Base-by-base conservation (phyloP, 1,139 yeast species). In the Geotrichum candidum region DNA sequence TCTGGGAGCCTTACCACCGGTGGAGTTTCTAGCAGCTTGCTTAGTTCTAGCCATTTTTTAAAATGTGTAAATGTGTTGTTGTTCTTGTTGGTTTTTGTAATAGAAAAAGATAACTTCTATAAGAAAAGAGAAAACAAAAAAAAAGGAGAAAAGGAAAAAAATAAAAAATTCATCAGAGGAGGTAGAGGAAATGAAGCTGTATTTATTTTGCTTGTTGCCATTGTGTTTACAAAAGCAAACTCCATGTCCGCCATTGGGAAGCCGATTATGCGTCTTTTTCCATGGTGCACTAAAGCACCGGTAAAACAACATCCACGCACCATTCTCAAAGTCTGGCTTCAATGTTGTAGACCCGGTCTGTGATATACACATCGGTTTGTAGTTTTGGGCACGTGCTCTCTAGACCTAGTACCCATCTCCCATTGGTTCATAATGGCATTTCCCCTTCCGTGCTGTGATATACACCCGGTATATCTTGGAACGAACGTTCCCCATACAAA, bases 1-100 rank as follows among this genome's bases (percentile, higher is more conserved):
- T 88, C 98, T 90, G 85, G 98, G 98, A 69, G 97, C 97, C 81
- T 92, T 92, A 83, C 98, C 98, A 87, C 97, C 97, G 76, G 97
- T 90, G 73, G 97, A 90, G 82, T 91, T 91, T 87, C 97, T 90
- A 77, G 97, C 97, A 70, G 97, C 91, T 85, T 92, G 96, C 83
- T 92, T 91, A 70, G 97, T 91, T 88, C 97, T 91, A 79, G 97
- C 97, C 97, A 91, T 91, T 80, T 69, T 79, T 67, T 18, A 35
- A 18, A 38, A 23, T 41, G 45, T 31, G 18, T 52, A n/a, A 55
- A 50, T 56, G 22, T n/a, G 45, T 50, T 23, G 22, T 29, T 53
- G 23, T 56, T n/a, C n/a, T n/a, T 53, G 51, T 55, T 33, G 23
- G 18, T 18, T 25, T 25, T 25, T 25, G 27, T 25, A 4, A 25